Evolutionary conservation across 345 rosid species (phyloP), one percentile per base, ranked within the genome.

Genomic region (Eutrema heterophyllum): DNA sequence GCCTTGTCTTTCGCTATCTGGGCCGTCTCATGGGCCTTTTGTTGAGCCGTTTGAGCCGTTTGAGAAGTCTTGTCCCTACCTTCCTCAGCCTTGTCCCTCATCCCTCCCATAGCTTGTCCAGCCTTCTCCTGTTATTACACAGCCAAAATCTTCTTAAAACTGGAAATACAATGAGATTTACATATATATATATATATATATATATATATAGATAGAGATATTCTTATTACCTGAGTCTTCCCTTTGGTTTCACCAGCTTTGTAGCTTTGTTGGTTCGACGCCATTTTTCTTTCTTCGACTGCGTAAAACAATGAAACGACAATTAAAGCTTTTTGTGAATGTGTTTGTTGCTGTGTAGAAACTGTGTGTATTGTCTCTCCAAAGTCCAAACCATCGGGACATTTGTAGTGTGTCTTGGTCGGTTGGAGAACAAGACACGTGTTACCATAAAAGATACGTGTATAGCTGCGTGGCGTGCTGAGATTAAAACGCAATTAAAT

Each of bases 231-330:
- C 90, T 84, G 72, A 46, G 89, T 53, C 71, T 79, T 84, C 79
- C 89, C 89, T 65, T 74, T 80, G 66, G 84, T 78, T 70, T 82
- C 83, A 73, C 97, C 87, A 9, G 93, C 89, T 57, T 41, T 61
- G 84, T 65, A 84, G 76, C 74, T 64, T 51, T 85, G 83, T 77
- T 77, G 72, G 52, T 75, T 76, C 36, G 95, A 85, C 44, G 89
- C 92, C 95, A 87, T 87, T 41, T 45, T 68, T 45, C 14, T 9
- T 55, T 57, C 52, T 48, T 11, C 26, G 18, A 68, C 21, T 48
- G 53, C 6, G 44, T 9, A 32, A 10, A 46, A 44, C 11, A 33
- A 10, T 6, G 46, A 64, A 48, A 33, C 39, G 79, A 68, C 1
- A 43, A 15, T 2, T n/a, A 4, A 67, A 49, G 29, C 49, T 36